phyloP scores from a whole-genome alignment of 177 flowering plant species.

The Tripterygium wilfordii region DNA sequence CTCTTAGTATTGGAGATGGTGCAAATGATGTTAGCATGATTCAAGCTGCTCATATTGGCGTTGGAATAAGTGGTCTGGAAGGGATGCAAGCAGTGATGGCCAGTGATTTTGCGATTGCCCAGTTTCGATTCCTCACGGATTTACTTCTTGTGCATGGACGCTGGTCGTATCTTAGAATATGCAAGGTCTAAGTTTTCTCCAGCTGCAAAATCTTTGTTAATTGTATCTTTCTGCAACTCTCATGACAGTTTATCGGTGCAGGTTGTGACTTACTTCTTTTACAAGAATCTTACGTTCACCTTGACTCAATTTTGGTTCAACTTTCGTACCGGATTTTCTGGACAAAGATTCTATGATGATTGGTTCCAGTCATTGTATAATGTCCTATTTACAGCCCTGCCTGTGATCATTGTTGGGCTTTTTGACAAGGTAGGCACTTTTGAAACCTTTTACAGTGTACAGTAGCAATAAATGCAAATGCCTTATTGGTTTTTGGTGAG shows the following conservation, averaged over 20 bases:
- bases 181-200: constrained; percentile 51
- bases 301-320: constrained; percentile 99
- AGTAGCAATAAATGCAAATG: no score
- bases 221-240: background rate
- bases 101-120: constrained; percentile 98
- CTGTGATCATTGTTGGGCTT: constrained; percentile 89
- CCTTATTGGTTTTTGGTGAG: no score
- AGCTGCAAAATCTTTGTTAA: background rate
- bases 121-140: constrained; percentile 84
- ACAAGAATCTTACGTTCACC: constrained; percentile 97
- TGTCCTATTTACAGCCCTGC: constrained; percentile 90
- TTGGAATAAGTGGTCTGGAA: constrained; percentile 92
- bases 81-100: constrained; percentile 99
- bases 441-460: no score
- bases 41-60: constrained; percentile 97
- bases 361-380: constrained; percentile 97
- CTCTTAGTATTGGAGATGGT: constrained; percentile 94
- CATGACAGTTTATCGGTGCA: constrained; percentile 27
- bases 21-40: constrained; percentile 99
- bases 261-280: constrained; percentile 93
- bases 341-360: constrained; percentile 97
- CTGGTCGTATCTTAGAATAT: constrained; percentile 86
- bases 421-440: constrained; percentile 98
- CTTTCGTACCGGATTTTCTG: constrained; percentile 92
- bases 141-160: constrained; percentile 97